A percentile compares a stretch with the other conserved stretches of the same genome.
phyloP scores from a whole-genome alignment of 163 green algal genomes.

The Scenedesmus sp. region DNA sequence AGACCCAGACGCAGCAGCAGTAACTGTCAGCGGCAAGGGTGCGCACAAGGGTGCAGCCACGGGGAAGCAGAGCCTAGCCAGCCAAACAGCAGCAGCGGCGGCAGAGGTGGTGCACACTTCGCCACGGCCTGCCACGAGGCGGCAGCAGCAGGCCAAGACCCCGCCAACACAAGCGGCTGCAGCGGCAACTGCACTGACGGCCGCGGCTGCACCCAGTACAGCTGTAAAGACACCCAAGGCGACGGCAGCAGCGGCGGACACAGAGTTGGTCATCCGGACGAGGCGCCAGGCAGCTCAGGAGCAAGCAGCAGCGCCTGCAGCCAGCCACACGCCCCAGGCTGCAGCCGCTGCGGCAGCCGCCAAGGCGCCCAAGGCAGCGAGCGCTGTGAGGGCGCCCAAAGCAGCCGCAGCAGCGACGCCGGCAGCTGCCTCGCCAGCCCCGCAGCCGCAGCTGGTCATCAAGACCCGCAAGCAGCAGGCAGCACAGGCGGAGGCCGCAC shows the following conservation, averaged over 20 bases:
- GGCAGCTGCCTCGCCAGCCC: background rate
- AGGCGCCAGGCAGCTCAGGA: background rate
- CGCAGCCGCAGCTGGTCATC: background rate
- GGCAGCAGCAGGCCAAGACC: background rate
- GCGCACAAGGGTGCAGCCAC: background rate
- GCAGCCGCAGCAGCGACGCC: background rate
- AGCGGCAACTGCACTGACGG: background rate
- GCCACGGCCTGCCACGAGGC: background rate
- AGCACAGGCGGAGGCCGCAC: background rate
- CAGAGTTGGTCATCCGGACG: background rate
- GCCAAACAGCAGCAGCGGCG: background rate
- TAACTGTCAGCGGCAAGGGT: background rate
- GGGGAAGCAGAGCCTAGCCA: background rate
- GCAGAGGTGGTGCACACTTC: background rate
- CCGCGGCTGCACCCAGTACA: background rate
- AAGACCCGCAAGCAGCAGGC: background rate
- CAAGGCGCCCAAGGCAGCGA: background rate
- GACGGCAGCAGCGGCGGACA: background rate
- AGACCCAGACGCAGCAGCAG: background rate
- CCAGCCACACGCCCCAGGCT: background rate
- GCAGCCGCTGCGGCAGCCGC: background rate
- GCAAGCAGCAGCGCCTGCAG: background rate
- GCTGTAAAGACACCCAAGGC: background rate
- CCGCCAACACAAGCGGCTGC: background rate
- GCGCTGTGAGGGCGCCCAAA: background rate